Conservation (phyloP, 371 early-diverging fungal species). For the Choanephora cucurbitarum region DNA sequence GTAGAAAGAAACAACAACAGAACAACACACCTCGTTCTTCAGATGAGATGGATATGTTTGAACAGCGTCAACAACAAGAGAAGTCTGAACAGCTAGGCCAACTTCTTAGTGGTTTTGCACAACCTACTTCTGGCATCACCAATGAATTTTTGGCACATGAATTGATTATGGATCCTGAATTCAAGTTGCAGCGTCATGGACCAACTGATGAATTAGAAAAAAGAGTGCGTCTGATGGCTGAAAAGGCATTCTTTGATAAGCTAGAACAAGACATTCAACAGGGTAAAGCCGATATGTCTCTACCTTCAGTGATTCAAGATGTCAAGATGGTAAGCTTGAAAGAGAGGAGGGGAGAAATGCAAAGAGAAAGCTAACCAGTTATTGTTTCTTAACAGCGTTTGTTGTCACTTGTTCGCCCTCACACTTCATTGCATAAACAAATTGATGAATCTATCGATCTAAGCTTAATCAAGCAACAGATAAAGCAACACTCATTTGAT, state of each 20-base stretch:
- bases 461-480: constrained; percentile 59
- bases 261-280: constrained; percentile 53
- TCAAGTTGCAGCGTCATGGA: constrained; percentile 45
- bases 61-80: too few species aligned
- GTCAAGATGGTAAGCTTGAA: constrained; percentile 53
- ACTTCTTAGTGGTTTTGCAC: constrained; percentile 28
- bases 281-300: constrained; percentile 36
- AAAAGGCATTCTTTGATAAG: constrained; percentile 67
- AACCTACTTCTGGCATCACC: constrained; percentile 23
- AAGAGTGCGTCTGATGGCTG: constrained; percentile 55
- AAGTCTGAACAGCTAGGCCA: constrained; percentile 28
- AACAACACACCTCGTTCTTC: constrained; percentile 23
- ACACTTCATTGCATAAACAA: constrained; percentile 30
- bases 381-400: constrained; percentile 37
- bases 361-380: too few species aligned
- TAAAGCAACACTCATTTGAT: constrained; percentile 49
- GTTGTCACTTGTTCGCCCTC: constrained; percentile 36
- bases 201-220: constrained; percentile 46
- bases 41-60: neutral
- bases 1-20: constrained; percentile 15
- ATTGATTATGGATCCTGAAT: constrained; percentile 76
- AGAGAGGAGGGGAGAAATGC: neutral
- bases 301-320: constrained; percentile 55
- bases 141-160: constrained; percentile 82
- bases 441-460: constrained; percentile 66